Conservation (phyloP, 2,329 filamentous ascomycete species). For the Stemphylium vesicarium region DNA sequence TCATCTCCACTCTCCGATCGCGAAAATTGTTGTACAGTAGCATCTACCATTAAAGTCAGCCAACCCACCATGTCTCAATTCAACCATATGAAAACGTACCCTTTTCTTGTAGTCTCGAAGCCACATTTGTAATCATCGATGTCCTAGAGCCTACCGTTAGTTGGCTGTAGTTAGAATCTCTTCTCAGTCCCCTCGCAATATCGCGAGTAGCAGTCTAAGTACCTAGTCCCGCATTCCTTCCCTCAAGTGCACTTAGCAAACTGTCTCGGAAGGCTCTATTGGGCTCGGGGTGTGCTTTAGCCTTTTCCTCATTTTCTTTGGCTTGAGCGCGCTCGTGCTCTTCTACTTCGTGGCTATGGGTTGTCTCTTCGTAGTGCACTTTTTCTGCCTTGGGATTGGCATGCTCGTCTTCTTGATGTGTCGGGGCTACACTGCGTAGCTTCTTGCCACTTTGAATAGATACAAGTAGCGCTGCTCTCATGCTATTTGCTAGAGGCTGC, state of each 20-base stretch:
- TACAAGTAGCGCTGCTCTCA: not conserved
- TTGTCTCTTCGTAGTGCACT: conserved; percentile 14
- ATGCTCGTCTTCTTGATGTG: not conserved
- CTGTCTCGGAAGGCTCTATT: conserved; percentile 3
- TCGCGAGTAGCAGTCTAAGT: not conserved
- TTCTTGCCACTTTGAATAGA: conserved; percentile 3
- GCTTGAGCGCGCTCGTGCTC: conserved; percentile 19
- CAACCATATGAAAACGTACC: not conserved
- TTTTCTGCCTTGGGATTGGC: not conserved
- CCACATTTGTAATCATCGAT: conserved; percentile 2
- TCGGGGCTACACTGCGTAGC: conserved; percentile 4
- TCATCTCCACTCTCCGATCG: not conserved
- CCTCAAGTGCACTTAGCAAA: not conserved
- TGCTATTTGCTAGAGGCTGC: not conserved
- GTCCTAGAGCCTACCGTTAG: conserved; percentile 2
- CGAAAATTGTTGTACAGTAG: not conserved
- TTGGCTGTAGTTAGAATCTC: not conserved
- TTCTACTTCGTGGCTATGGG: conserved; percentile 18
- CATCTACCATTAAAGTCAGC: not conserved
- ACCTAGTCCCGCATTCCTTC: not conserved
- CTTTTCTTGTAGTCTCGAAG: not conserved
- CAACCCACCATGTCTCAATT: not conserved
- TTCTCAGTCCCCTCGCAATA: not conserved
- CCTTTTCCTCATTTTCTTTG: not conserved
- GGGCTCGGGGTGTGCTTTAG: not conserved